Evolutionary conservation across 2,329 filamentous ascomycete genomes (phyloP).

Genomic region (Camillea tinctor): DNA sequence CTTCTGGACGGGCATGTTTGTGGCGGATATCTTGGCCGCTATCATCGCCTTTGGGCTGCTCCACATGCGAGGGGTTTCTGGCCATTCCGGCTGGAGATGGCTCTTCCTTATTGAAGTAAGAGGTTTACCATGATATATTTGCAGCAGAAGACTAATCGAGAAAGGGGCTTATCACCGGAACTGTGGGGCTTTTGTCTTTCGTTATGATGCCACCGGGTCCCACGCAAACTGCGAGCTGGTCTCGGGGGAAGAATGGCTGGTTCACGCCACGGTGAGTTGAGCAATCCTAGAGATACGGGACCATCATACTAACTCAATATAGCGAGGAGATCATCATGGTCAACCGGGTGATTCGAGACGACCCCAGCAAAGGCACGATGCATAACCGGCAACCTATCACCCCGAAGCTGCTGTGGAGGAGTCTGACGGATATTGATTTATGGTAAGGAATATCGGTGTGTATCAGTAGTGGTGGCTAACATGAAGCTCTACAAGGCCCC

Average conservation of each 20-base stretch:
- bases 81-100: constrained; percentile 43
- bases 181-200: constrained; percentile 48
- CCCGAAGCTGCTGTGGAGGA: constrained; percentile 44
- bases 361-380: constrained; percentile 56
- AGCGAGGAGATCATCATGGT: constrained; percentile 55
- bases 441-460: constrained; percentile 32
- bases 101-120: constrained; percentile 53
- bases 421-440: constrained; percentile 52
- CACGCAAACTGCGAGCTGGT: constrained; percentile 47
- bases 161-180: constrained; percentile 27
- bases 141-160: not conserved
- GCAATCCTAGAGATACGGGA: too few species aligned
- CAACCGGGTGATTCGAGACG: constrained; percentile 54
- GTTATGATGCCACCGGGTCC: constrained; percentile 50
- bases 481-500: constrained; percentile 16
- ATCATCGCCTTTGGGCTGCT: constrained; percentile 38
- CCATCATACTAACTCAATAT: not conserved
- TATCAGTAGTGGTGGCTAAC: not conserved
- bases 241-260: constrained; percentile 49
- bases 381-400: constrained; percentile 56
- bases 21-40: constrained; percentile 34
- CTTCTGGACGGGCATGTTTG: constrained; percentile 37
- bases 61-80: constrained; percentile 36
- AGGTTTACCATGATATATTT: constrained; percentile 12
- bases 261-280: constrained; percentile 46